Evolutionary conservation across 2,329 filamentous ascomycete species (phyloP).

Genomic region (Fusarium penzigii): DNA sequence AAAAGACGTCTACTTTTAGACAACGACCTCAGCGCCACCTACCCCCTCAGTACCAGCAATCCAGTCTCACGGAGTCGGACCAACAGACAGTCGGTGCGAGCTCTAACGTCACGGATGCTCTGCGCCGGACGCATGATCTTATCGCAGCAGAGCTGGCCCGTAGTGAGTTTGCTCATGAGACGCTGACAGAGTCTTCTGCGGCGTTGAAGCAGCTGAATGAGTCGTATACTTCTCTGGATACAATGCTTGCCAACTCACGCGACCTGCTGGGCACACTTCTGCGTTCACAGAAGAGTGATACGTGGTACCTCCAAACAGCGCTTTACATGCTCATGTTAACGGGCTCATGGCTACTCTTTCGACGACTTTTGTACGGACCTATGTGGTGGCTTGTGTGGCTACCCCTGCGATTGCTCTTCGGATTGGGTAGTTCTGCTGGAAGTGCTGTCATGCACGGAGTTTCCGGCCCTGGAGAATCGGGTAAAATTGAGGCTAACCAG

Average conservation of each 20-base stretch:
- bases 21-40: slow-evolving; percentile 23
- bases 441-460: slow-evolving; percentile 47
- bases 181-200: slow-evolving; percentile 78
- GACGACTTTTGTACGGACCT: slow-evolving; percentile 84
- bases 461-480: slow-evolving; percentile 25
- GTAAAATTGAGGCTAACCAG: slow-evolving; percentile 27
- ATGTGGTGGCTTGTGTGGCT: slow-evolving; percentile 87
- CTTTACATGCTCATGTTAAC: slow-evolving; percentile 80
- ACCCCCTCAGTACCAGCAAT: slow-evolving; percentile 36
- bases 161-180: slow-evolving; percentile 88
- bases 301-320: slow-evolving; percentile 93
- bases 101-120: slow-evolving; percentile 78
- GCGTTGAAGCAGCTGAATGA: slow-evolving; percentile 80
- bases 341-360: slow-evolving; percentile 81
- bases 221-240: slow-evolving; percentile 77
- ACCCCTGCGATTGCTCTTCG: slow-evolving; percentile 70
- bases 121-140: slow-evolving; percentile 82
- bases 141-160: slow-evolving; percentile 83
- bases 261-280: slow-evolving; percentile 78
- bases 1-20: slow-evolving; percentile 20
- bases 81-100: slow-evolving; percentile 75
- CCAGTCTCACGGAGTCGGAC: slow-evolving; percentile 60
- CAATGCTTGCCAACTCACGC: slow-evolving; percentile 71
- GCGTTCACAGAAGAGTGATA: slow-evolving; percentile 90
- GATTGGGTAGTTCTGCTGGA: slow-evolving; percentile 56